phyloP scores from a whole-genome alignment of 139 green algal genomes.

The Yamagishiella unicocca region DNA sequence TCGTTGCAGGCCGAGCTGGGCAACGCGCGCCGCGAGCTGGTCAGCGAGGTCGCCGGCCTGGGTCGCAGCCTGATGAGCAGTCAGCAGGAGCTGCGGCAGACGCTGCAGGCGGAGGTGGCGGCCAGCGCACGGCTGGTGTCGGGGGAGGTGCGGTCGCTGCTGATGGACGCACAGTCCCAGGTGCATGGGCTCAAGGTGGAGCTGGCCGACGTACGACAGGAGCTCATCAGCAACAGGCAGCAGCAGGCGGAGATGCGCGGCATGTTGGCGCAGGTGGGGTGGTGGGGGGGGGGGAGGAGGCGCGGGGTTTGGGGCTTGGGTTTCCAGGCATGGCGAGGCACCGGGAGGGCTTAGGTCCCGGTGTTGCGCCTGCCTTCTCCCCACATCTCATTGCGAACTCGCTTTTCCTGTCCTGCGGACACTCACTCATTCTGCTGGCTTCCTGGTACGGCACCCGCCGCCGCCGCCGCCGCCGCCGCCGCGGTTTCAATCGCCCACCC shows the following conservation, averaged over 20 bases:
- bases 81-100: conserved; percentile 37
- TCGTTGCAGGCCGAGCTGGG: conserved; percentile 18
- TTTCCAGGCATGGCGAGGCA: no score
- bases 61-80: background rate
- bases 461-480: no score
- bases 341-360: no score
- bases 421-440: no score
- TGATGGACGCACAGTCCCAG: conserved; percentile 33
- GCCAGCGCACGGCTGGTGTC: conserved; percentile 16
- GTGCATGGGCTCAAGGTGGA: conserved; percentile 28
- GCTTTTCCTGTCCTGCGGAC: no score
- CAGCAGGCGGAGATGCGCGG: conserved; percentile 21
- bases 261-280: conserved; percentile 25
- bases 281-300: no score
- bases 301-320: no score
- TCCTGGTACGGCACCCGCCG: no score
- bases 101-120: conserved; percentile 35
- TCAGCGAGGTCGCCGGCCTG: conserved; percentile 24
- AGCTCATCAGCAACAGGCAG: conserved; percentile 7
- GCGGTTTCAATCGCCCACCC: no score
- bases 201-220: conserved; percentile 2
- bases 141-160: conserved; percentile 20
- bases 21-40: conserved; percentile 10
- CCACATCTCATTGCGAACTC: no score
- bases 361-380: no score